Conservation (phyloP, 371 early-diverging fungal species). For the Syncephalastrum sp. region DNA sequence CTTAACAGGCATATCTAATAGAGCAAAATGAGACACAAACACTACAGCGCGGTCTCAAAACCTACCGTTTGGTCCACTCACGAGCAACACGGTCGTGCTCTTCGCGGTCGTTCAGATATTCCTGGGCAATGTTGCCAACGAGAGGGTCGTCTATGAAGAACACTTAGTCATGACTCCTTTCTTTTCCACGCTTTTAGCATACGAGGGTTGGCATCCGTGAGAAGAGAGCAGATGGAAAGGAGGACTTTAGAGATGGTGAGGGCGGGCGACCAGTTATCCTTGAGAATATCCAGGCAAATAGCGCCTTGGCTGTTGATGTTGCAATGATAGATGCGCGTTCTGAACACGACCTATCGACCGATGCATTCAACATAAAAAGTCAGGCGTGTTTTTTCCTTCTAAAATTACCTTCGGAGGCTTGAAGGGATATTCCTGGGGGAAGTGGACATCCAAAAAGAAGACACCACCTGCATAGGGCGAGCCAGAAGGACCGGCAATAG, state of each 20-base stretch:
- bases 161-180: background rate
- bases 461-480: slow-evolving; percentile 86
- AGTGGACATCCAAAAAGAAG: slow-evolving; percentile 97
- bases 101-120: slow-evolving; percentile 83
- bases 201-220: slow-evolving; percentile 98
- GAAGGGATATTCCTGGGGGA: slow-evolving; percentile 99
- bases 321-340: slow-evolving; percentile 98
- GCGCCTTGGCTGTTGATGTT: slow-evolving; percentile 99
- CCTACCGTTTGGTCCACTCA: slow-evolving; percentile 90
- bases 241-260: slow-evolving; percentile 97
- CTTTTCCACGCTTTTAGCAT: slow-evolving; percentile 14
- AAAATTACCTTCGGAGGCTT: slow-evolving; percentile 92
- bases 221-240: slow-evolving; percentile 95
- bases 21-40: no score
- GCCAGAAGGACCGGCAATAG: slow-evolving; percentile 87
- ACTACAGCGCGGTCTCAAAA: background rate
- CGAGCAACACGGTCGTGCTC: slow-evolving; percentile 91
- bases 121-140: slow-evolving; percentile 91
- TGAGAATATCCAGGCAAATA: slow-evolving; percentile 98
- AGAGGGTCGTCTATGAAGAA: slow-evolving; percentile 79
- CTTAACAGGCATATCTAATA: slow-evolving; percentile 5
- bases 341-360: slow-evolving; percentile 78
- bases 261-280: slow-evolving; percentile 99
- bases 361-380: slow-evolving; percentile 2
- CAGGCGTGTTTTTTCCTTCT: slow-evolving; percentile 1